phyloP scores from a whole-genome alignment of 768 basidiomycete species.

The Boletus sp. region DNA sequence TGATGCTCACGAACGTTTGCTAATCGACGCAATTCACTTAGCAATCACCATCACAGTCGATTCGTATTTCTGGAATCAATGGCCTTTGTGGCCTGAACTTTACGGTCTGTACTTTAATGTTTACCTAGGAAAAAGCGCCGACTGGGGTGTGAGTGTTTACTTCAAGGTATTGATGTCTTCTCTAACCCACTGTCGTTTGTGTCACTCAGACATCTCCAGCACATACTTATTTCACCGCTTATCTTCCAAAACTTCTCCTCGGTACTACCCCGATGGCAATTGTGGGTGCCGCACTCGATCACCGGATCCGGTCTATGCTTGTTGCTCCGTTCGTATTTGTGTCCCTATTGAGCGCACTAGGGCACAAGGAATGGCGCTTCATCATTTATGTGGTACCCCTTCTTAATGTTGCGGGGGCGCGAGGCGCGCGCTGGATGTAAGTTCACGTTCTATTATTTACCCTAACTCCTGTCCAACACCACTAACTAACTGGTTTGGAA shows the following conservation, averaged over 20 bases:
- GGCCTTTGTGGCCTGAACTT: conserved; percentile 84
- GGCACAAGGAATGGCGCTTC: conserved; percentile 99
- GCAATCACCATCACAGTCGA: conserved; percentile 67
- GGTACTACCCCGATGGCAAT: conserved; percentile 57
- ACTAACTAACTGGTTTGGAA: background rate
- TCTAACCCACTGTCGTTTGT: background rate
- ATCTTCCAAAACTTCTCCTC: conserved; percentile 78
- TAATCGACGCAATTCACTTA: conserved; percentile 25
- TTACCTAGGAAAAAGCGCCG: conserved; percentile 74
- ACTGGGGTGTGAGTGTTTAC: conserved; percentile 80
- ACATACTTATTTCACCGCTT: conserved; percentile 58
- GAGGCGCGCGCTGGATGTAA: conserved; percentile 63
- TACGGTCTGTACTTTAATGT: conserved; percentile 82
- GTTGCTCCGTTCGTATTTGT: conserved; percentile 54
- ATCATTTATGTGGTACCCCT: conserved; percentile 82
- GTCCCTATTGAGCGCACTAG: conserved; percentile 64
- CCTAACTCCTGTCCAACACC: background rate
- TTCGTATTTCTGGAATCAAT: conserved; percentile 79
- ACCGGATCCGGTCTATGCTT: conserved; percentile 48
- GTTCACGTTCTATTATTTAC: conserved; percentile 22
- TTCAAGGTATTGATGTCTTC: background rate
- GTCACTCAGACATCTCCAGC: conserved; percentile 60
- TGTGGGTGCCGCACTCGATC: conserved; percentile 48
- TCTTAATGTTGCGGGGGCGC: conserved; percentile 76
- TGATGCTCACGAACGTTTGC: background rate